Percentiles rank a stretch among this genome's conserved stretches.
Conservation (phyloP, 352 stramenopile species). For the Phytophthora meadii region DNA sequence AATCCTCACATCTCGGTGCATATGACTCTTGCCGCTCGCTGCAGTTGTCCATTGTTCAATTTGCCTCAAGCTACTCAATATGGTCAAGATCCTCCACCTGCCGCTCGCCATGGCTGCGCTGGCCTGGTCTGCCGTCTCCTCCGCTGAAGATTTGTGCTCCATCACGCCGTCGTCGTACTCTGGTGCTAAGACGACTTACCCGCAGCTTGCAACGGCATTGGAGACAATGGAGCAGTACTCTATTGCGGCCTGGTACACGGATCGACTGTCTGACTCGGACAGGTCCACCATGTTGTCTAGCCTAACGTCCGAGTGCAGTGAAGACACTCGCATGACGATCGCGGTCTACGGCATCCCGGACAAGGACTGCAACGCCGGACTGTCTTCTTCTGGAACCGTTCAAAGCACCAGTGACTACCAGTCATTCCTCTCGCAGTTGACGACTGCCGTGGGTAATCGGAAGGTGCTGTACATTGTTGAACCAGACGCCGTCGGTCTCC, state of each 20-base stretch:
- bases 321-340: slow-evolving; percentile 55
- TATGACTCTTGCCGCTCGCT: slow-evolving; percentile 5
- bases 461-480: slow-evolving; percentile 77
- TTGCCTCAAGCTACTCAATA: slow-evolving; percentile 21
- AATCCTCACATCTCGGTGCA: slow-evolving; percentile 21
- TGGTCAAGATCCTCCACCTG: slow-evolving; percentile 30
- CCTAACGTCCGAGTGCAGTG: slow-evolving; percentile 44
- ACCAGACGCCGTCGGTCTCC: slow-evolving; percentile 62
- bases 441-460: slow-evolving; percentile 45
- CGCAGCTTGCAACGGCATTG: slow-evolving; percentile 41
- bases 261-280: slow-evolving; percentile 41
- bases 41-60: slow-evolving; percentile 37
- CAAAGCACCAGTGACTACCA: slow-evolving; percentile 54
- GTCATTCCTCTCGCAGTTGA: slow-evolving; percentile 51
- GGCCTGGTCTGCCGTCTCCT: slow-evolving; percentile 7
- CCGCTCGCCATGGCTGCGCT: slow-evolving; percentile 22
- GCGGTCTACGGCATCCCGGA: slow-evolving; percentile 73
- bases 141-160: slow-evolving; percentile 47
- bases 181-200: slow-evolving; percentile 45
- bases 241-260: slow-evolving; percentile 66
- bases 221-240: slow-evolving; percentile 48
- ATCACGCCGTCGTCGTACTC: slow-evolving; percentile 42
- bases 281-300: slow-evolving; percentile 35
- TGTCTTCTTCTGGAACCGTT: slow-evolving; percentile 49
- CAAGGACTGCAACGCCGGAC: slow-evolving; percentile 69